Evolutionary conservation across 768 basidiomycete genomes (phyloP).

Genomic region (Suillus placidus): DNA sequence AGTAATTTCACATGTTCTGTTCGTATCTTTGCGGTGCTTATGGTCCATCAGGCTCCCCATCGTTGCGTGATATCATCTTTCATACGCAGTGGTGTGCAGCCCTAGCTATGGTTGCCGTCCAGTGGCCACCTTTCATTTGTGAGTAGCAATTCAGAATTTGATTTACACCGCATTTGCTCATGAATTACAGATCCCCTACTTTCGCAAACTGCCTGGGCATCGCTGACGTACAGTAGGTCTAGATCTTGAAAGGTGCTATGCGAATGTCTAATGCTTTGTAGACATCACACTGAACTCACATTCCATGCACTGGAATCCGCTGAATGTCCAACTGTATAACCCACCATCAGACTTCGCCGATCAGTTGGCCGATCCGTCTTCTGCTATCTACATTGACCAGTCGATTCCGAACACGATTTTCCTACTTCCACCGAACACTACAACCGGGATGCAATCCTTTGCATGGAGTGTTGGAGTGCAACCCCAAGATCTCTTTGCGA

Average conservation of each 20-base stretch:
- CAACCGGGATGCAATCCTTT: conserved; percentile 76
- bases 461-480: conserved; percentile 83
- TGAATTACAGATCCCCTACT: conserved; percentile 77
- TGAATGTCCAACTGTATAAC: conserved; percentile 54
- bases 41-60: conserved; percentile 73
- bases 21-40: conserved; percentile 20
- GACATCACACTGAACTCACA: conserved; percentile 73
- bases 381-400: conserved; percentile 77
- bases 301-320: conserved; percentile 66
- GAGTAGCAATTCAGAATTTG: conserved; percentile 32
- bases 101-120: conserved; percentile 90
- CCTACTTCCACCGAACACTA: conserved; percentile 61
- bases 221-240: conserved; percentile 67
- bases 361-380: conserved; percentile 70
- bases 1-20: conserved; percentile 33
- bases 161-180: background rate
- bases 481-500: conserved; percentile 79
- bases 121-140: conserved; percentile 95
- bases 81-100: conserved; percentile 93
- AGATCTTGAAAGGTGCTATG: conserved; percentile 15
- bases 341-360: conserved; percentile 73
- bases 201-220: conserved; percentile 88
- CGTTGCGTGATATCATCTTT: conserved; percentile 88
- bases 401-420: conserved; percentile 72
- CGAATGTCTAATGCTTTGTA: conserved; percentile 32